phyloP scores from a whole-genome alignment of 1,284 basidiomycete species.

The Cutaneotrichosporon sp. region DNA sequence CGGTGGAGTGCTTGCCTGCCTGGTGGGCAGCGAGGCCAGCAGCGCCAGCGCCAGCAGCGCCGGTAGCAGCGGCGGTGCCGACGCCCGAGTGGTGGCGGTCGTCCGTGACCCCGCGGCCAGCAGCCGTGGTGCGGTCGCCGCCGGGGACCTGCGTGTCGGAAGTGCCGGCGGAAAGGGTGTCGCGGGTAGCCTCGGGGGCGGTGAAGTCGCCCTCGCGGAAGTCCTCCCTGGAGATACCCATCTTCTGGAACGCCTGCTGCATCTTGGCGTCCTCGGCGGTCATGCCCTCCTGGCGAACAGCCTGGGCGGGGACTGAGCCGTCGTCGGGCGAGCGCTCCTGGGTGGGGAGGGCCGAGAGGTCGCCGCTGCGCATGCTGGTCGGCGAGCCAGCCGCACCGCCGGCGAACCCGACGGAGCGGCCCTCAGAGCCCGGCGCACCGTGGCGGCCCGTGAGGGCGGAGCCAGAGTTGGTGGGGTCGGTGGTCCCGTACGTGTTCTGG shows the following conservation, averaged over 20 bases:
- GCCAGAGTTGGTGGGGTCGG: neutral
- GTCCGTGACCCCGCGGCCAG: neutral
- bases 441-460: neutral
- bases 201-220: constrained; percentile 7
- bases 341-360: neutral
- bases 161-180: no score
- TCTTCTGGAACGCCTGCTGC: neutral
- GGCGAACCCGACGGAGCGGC: neutral
- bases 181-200: no score
- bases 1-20: constrained; percentile 2
- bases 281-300: constrained; percentile 7
- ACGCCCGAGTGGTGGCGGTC: neutral
- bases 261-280: constrained; percentile 14
- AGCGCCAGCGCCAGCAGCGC: neutral
- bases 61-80: neutral
- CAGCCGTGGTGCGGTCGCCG: neutral
- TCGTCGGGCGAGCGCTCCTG: constrained; percentile 8
- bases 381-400: no score
- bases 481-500: neutral
- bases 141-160: neutral
- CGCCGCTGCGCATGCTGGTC: neutral
- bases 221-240: constrained; percentile 13
- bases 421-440: neutral
- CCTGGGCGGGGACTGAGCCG: constrained; percentile 5
- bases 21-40: constrained; percentile 5